phyloP scores from a whole-genome alignment of 257 asterid species.

The Plantago ovata region DNA sequence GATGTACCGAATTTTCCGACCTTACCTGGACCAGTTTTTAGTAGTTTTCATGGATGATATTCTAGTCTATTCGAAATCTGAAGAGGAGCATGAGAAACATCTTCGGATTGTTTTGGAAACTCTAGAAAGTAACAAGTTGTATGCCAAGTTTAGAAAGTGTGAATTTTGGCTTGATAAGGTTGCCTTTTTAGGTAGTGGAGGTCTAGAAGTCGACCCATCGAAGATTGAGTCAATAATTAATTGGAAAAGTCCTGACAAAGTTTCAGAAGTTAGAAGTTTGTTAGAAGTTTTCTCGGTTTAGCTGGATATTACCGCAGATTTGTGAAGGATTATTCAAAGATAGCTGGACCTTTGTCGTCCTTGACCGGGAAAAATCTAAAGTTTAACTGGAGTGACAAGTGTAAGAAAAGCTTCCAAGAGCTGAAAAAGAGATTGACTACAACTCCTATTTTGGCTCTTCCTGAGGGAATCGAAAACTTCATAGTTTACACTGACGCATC shows the following conservation, averaged over 20 bases:
- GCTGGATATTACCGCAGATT: too few relatives aligned
- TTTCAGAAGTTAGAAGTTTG: background rate
- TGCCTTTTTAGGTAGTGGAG: too few relatives aligned
- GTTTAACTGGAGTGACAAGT: background rate
- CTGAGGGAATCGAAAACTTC: background rate
- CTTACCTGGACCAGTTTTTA: too few relatives aligned
- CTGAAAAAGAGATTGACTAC: background rate
- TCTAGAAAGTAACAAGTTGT: too few relatives aligned
- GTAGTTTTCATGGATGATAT: too few relatives aligned
- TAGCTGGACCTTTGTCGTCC: background rate
- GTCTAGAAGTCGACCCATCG: background rate
- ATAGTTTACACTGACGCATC: background rate
- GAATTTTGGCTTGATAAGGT: too few relatives aligned
- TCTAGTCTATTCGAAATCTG: too few relatives aligned
- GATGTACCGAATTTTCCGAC: too few relatives aligned
- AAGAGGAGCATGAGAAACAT: too few relatives aligned
- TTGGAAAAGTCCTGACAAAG: background rate
- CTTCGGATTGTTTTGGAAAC: too few relatives aligned
- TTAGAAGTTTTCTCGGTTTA: background rate
- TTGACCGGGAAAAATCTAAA: background rate
- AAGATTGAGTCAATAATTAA: background rate
- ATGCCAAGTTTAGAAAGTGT: too few relatives aligned
- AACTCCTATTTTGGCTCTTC: background rate
- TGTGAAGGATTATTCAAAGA: too few relatives aligned
- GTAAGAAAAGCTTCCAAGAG: background rate